These are phyloP conservation scores for Aspergillus funiculosus DNA, from an alignment of 495 filamentous ascomycete species.

Conservation along the genomic window DNA sequence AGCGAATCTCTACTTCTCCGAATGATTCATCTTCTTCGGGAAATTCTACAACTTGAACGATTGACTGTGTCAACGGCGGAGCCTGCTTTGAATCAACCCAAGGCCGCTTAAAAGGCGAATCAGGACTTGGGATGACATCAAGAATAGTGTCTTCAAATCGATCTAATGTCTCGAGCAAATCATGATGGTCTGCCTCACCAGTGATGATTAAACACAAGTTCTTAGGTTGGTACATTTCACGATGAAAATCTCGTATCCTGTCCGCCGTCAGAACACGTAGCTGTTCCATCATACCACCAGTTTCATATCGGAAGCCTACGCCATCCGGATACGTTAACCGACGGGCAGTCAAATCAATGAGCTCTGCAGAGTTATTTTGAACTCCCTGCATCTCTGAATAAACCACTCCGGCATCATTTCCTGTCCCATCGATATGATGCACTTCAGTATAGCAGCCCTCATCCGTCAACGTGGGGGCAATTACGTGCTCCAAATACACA, in stretches of 20 bases:
- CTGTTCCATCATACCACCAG: conserved; percentile 91
- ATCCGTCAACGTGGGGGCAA: conserved; percentile 87
- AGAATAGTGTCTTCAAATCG: conserved; percentile 83
- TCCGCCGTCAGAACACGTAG: conserved; percentile 80
- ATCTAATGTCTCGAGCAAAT: conserved; percentile 76
- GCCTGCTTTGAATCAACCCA: conserved; percentile 85
- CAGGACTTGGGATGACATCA: conserved; percentile 66
- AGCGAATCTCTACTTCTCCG: conserved; percentile 76
- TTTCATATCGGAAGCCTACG: conserved; percentile 92
- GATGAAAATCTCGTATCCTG: conserved; percentile 86
- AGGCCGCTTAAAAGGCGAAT: conserved; percentile 75
- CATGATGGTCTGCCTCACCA: conserved; percentile 77
- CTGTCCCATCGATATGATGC: conserved; percentile 86
- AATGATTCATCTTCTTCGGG: conserved; percentile 93
- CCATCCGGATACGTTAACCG: conserved; percentile 81
- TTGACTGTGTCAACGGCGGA: conserved; percentile 60
- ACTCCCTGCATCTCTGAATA: conserved; percentile 99
- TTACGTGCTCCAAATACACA: conserved; percentile 91
- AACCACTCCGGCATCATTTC: conserved; percentile 94
- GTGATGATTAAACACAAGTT: conserved; percentile 88
- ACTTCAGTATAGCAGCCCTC: conserved; percentile 93
- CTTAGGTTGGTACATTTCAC: conserved; percentile 96
- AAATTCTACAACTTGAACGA: conserved; percentile 76
- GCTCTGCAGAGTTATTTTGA: conserved; percentile 72
- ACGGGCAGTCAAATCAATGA: conserved; percentile 76